Percentiles rank a stretch among this genome's conserved stretches.
Evolutionary conservation across 305 asterid genomes (phyloP).

Genomic region (Solanum hybrid): DNA sequence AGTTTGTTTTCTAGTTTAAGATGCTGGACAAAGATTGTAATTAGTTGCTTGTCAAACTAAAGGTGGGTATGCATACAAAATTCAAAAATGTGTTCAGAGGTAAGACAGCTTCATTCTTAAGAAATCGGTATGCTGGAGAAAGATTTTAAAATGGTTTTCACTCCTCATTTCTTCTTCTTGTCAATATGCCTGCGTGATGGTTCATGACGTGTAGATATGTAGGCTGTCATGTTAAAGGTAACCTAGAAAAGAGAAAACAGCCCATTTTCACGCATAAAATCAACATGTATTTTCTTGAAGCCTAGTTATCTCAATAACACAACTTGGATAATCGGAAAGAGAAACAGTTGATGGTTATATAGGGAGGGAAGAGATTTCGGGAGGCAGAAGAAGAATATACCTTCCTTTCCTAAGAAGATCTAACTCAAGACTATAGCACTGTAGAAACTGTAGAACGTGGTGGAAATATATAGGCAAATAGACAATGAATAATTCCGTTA

Average conservation of each 20-base stretch:
- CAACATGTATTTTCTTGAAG: neutral
- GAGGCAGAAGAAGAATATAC: neutral
- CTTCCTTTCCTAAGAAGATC: conserved; percentile 1
- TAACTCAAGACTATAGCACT: neutral
- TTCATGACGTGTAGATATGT: neutral
- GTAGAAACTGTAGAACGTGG: neutral
- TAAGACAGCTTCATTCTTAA: neutral
- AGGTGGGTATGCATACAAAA: neutral
- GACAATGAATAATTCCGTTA: neutral
- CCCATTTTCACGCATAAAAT: neutral
- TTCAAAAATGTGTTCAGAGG: neutral
- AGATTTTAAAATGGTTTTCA: neutral
- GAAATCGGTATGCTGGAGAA: neutral
- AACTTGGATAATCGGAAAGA: neutral
- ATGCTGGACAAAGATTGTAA: neutral
- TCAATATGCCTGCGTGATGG: neutral
- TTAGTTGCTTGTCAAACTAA: neutral
- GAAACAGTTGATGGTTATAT: neutral
- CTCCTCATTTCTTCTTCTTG: neutral
- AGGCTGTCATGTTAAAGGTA: neutral
- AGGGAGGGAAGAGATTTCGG: neutral
- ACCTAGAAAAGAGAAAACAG: neutral
- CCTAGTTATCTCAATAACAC: neutral
- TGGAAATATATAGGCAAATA: neutral
- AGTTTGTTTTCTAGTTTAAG: neutral